Percentiles rank a stretch among this genome's conserved stretches.
phyloP scores from a whole-genome alignment of 176 grass and related monocot species.

The Typha latifolia region DNA sequence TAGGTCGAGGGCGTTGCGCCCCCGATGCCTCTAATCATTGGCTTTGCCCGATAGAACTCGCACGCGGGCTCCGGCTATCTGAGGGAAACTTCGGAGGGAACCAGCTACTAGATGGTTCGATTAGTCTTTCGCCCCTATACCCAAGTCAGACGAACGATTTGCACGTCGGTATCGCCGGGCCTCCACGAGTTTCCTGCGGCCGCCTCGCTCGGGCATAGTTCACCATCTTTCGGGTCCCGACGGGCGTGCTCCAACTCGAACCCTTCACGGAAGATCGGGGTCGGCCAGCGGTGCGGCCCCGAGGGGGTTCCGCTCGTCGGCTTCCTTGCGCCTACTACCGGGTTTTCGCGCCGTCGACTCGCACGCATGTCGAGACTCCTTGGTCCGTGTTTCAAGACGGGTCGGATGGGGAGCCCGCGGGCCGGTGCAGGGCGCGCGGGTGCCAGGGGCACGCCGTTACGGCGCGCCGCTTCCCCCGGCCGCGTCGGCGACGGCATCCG shows the following conservation, averaged over 20 bases:
- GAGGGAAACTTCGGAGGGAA: conserved; percentile 53
- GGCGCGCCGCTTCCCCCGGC: too few species aligned
- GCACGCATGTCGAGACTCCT: conserved; percentile 23
- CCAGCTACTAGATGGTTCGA: conserved; percentile 70
- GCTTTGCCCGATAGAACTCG: conserved; percentile 52
- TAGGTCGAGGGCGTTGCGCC: conserved; percentile 68
- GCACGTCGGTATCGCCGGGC: conserved; percentile 54
- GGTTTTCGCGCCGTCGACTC: conserved; percentile 13
- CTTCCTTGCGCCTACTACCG: too few species aligned
- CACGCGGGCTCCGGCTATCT: conserved; percentile 34
- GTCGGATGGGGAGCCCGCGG: conserved; percentile 19
- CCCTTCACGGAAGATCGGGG: conserved; percentile 64
- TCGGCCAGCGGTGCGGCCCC: neutral
- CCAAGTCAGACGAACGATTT: conserved; percentile 71
- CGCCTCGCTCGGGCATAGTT: conserved; percentile 69
- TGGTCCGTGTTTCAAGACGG: conserved; percentile 31
- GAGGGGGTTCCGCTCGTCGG: too few species aligned
- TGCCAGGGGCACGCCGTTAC: too few species aligned
- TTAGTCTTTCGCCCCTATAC: conserved; percentile 51
- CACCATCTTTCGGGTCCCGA: conserved; percentile 27
- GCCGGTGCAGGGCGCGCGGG: too few species aligned
- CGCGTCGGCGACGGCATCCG: too few species aligned
- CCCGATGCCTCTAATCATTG: conserved; percentile 83
- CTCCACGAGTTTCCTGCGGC: too few species aligned
- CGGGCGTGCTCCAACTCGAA: conserved; percentile 52